Evolutionary conservation across 2,329 filamentous ascomycete genomes (phyloP).

Genomic region (Fusarium falciforme): DNA sequence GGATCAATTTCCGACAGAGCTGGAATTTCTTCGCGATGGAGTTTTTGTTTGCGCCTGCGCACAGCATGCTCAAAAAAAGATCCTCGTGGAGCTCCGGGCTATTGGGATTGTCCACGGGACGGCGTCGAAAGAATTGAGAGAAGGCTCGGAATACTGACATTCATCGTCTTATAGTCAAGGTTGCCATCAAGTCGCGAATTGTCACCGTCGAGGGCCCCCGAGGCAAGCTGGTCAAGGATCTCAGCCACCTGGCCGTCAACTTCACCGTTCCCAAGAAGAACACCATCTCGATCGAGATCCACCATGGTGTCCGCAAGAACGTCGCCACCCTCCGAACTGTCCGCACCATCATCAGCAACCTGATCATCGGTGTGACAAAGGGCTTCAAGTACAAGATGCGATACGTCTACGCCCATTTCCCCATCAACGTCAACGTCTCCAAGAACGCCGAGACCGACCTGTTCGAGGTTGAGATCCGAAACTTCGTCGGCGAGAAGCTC

Average conservation of each 20-base stretch:
- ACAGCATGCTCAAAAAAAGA: conserved; percentile 20
- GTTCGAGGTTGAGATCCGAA: conserved; percentile 97
- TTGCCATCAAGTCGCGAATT: conserved; percentile 95
- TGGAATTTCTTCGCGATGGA: conserved; percentile 26
- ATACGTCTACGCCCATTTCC: conserved; percentile 99
- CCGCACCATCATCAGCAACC: conserved; percentile 97
- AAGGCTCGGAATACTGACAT: conserved; percentile 44
- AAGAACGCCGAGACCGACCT: conserved; percentile 92
- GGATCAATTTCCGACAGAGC: conserved; percentile 20
- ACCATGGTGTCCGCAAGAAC: conserved; percentile 98
- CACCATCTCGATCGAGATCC: conserved; percentile 95
- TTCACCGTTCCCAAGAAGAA: conserved; percentile 90
- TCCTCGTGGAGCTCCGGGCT: conserved; percentile 11
- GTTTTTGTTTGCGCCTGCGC: conserved; percentile 19
- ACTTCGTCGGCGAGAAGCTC: conserved; percentile 99
- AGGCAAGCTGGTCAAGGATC: conserved; percentile 97
- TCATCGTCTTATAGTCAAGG: conserved; percentile 78
- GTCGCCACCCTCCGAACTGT: conserved; percentile 98
- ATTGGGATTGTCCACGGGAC: conserved; percentile 8
- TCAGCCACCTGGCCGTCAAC: conserved; percentile 95
- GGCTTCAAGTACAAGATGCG: conserved; percentile 99
- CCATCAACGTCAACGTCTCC: conserved; percentile 99
- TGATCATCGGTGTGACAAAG: conserved; percentile 98
- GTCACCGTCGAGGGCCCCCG: conserved; percentile 98
- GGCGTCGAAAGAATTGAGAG: conserved; percentile 10